Base-by-base conservation (phyloP, 257 asterid species). In the Gentiana dahurica region DNA sequence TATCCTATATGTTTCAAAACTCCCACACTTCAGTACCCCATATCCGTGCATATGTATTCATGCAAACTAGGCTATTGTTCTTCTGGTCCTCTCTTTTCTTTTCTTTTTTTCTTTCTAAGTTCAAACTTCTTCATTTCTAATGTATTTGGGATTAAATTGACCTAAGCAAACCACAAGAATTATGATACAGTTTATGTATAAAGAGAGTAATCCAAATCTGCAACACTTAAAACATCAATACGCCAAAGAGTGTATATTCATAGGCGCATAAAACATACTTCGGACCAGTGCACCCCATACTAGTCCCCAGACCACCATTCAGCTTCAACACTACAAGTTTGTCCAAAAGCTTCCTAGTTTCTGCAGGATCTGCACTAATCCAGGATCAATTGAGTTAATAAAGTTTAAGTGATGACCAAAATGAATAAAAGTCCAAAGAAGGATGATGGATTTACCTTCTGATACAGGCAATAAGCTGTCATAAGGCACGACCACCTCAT, bases 211-310 rank as follows among this genome's bases (percentile, higher is more conserved):
- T 33, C 13, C 1, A 8, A 52, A 39, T 43, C 39, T 1, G 36
- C 32, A 35, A 44, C 13, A 32, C 4, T 34, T 58, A 58, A 36
- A 13, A 41, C 1, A 35, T 34, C 32, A 38, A 4, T 12, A 7
- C 46, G 0, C 46, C 46, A 33, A 13, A 2, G 8, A 41, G 49
- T 33, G 9, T 6, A 12, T 10, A 41, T 34, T 11, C 7, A 59
- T 58, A 37, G 12, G 8, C 1, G 39, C 5, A 12, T 60, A 58
- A 46, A 48, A 36, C 85, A 54, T 84, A 89, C 97, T 90, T 87
- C 48, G 98, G 98, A 54, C 98, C 98, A n/a, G 95, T 90, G 71
- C 98, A 90, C 5, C 97, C 98, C 98, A 90, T 90, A n/a, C 96
- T 90, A 51, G 98, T 90, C 65, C 98, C 98, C 79, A 90, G 74